A percentile compares a stretch with the other conserved stretches of the same genome.
These are phyloP conservation scores for Akebia trifoliata DNA, from an alignment of 164 flowering plant genomes.

Conservation along the genomic window DNA sequence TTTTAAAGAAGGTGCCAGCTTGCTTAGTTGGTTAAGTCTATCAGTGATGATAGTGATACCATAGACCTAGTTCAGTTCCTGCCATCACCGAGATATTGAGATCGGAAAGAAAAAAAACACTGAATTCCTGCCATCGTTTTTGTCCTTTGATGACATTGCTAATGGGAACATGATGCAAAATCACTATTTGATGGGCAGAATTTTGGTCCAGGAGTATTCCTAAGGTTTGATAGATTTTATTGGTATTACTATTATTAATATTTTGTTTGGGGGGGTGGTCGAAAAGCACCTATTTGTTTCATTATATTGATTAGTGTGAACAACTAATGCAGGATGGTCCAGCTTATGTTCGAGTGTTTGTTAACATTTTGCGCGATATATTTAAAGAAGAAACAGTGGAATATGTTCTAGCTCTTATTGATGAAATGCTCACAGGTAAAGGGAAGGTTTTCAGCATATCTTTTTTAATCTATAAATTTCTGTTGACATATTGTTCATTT, in stretches of 20 bases:
- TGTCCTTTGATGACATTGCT: no score
- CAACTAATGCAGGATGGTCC: slow-evolving; percentile 80
- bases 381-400: slow-evolving; percentile 91
- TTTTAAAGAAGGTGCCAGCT: no score
- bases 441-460: background rate
- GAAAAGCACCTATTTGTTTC: background rate
- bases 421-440: slow-evolving; percentile 95
- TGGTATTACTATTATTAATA: background rate
- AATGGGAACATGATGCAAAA: no score
- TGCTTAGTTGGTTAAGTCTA: no score
- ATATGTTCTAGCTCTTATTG: slow-evolving; percentile 86
- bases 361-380: slow-evolving; percentile 78
- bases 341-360: slow-evolving; percentile 78
- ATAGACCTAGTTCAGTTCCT: no score
- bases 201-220: no score
- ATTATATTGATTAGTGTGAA: slow-evolving; percentile 10
- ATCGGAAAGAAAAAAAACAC: no score
- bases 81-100: no score
- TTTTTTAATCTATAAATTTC: background rate
- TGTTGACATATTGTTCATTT: slow-evolving; percentile 13
- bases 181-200: no score
- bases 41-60: no score
- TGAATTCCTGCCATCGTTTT: no score
- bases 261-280: background rate
- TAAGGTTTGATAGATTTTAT: no score